Evolutionary conservation across 257 asterid genomes (phyloP), one percentile per base, ranked within the genome.

Genomic region (Solanum gracilifrons): DNA sequence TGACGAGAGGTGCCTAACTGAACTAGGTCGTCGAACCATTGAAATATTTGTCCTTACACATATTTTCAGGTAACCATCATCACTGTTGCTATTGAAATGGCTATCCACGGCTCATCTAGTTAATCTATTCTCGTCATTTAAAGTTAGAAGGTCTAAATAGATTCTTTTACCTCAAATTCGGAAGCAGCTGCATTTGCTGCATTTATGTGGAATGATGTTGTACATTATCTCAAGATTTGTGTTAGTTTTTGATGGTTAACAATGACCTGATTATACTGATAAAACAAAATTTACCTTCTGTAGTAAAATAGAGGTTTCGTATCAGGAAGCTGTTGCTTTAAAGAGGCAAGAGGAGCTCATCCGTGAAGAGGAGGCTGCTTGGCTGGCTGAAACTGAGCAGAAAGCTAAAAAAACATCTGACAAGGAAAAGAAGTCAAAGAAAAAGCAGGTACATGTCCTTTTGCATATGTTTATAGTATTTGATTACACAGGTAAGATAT

Each of bases 331-430:
- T 87, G 96, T 96, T 90, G 90, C 99, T 90, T 90, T 96, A 37
- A 95, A 92, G 93, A 93, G 94, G 92, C 99, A 95, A 92, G 99
- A 96, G 91, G 99, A 96, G 88, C 99, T 96, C 89, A 95, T 96
- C 39, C 97, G 98, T 74, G 99, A 96, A 88, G 99, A 96, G 91
- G 99, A 93, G 93, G 99, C 96, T 21, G 93, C 98, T 41, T 92
- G 98, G 97, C 89, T 94, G 86, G 98, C 96, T 41, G 99, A 90
- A 89, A 90, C 86, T 69, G 98, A 95, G 90, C 98, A 92, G 55
- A 96, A 95, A 91, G 90, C 93, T 33, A 95, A 93, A 90, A 95
- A 93, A 43, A 87, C 90, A 84, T 90, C 87, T 25, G 98, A 95
- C 62, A 94, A 92, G 94, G 98, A 95, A 89, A 96, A 94, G 92